Evolutionary conservation across 1,139 yeast genomes (phyloP).

Genomic region (Suhomyces bokatorum): DNA sequence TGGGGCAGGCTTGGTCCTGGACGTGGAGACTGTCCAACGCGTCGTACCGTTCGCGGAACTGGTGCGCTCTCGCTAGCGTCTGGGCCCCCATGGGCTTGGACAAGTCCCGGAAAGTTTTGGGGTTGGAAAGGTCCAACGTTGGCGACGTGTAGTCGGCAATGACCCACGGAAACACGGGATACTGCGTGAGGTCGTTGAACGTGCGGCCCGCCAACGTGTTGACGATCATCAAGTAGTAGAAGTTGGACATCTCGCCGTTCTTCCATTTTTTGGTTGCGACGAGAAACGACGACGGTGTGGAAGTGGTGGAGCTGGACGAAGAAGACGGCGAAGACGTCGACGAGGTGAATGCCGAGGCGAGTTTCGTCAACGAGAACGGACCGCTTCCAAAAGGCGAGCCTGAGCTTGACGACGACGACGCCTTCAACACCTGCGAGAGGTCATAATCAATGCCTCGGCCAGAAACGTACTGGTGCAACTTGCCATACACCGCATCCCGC

Average conservation of each 20-base stretch:
- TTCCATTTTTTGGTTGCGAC: constrained; percentile 71
- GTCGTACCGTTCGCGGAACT: constrained; percentile 68
- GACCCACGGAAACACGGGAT: constrained; percentile 91
- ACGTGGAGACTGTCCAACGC: constrained; percentile 55
- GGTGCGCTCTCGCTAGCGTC: constrained; percentile 52
- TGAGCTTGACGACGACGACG: constrained; percentile 19
- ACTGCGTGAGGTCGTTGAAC: constrained; percentile 81
- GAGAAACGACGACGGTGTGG: constrained; percentile 28
- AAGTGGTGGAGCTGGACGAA: constrained; percentile 15
- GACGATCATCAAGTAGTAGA: constrained; percentile 72
- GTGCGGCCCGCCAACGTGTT: constrained; percentile 87
- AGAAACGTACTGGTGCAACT: constrained; percentile 47
- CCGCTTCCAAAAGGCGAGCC: constrained; percentile 7
- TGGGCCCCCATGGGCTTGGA: constrained; percentile 93
- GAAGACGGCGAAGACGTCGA: constrained; percentile 17
- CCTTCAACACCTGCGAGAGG: constrained; percentile 50
- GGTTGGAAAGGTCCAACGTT: constrained; percentile 60
- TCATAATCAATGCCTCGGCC: constrained; percentile 52
- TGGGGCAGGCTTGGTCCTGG: too few species aligned
- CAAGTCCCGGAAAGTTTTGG: constrained; percentile 66
- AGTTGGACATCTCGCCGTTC: constrained; percentile 74
- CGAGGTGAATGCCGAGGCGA: constrained; percentile 38
- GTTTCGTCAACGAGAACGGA: constrained; percentile 29
- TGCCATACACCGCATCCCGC: constrained; percentile 57
- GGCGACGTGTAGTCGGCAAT: constrained; percentile 76